Base-by-base conservation (phyloP, 169 alveolate genomes). In the Theileria luwenshuni region DNA sequence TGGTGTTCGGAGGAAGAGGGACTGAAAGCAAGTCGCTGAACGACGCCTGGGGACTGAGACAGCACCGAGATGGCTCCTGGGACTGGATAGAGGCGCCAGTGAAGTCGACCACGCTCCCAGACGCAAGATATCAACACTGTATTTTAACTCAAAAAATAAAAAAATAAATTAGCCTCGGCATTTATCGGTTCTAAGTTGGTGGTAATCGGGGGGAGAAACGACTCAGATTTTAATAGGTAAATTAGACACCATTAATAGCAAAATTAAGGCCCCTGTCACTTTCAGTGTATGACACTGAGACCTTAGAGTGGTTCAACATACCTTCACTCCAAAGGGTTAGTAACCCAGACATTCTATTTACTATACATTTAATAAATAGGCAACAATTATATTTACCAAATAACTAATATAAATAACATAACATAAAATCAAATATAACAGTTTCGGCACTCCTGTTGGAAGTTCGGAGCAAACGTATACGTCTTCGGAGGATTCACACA, bases 51-150 rank as follows among this genome's bases (percentile, higher is more conserved):
- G 99, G 99, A 12, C 90, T 97, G 41, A 94, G 99, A 80, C 98
- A 97, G 83, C 99, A 97, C 83, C 92, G 99, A 69, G 99, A 98
- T 83, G 99, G 99, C 17, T 94, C 98, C 61, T 98, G 99, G 99
- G 99, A 98, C 86, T 98, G 99, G 99, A 98, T 98, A 35, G 97
- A 93, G 76, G 99, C 99, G 17, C 99, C 99, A 6, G 92, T 94
- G 58, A 94, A 92, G 73, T 84, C 84, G 59, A 94, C 94, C 27
- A 65, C 87, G 33, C 79, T 83, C 27, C 98, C 99, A 3, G 98
- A 92, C 60, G 91, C 94, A 33, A 86, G 99, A 43, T 96, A 94
- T 81, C 96, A 96, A 72, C 98, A 95, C 71, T 74, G 85, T 76
- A 43, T 25, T 64, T n/a, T n/a, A n/a, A n/a, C n/a, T 72, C 52